phyloP scores from a whole-genome alignment of 2,329 filamentous ascomycete species.

The Verticillium longisporum region DNA sequence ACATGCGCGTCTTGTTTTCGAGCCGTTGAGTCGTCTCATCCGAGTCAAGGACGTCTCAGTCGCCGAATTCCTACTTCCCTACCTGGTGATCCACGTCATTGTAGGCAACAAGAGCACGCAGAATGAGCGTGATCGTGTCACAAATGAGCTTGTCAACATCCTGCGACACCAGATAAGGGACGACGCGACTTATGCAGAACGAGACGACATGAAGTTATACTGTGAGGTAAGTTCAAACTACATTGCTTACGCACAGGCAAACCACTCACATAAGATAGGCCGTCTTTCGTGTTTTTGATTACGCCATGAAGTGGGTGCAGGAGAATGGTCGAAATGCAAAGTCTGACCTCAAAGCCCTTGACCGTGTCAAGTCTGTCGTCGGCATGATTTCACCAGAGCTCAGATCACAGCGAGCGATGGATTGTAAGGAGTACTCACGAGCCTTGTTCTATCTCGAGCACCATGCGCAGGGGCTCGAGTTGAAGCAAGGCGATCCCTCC shows the following conservation, averaged over 20 bases:
- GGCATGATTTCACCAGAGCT: constrained; percentile 66
- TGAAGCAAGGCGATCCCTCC: constrained; percentile 35
- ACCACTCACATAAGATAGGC: constrained; percentile 44
- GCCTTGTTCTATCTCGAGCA: constrained; percentile 94
- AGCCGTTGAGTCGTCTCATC: constrained; percentile 74
- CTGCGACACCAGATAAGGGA: constrained; percentile 53
- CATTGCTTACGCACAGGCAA: too few species aligned
- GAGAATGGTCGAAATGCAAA: constrained; percentile 48
- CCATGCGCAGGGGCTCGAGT: constrained; percentile 56
- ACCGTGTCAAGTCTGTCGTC: constrained; percentile 43
- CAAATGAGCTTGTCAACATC: constrained; percentile 68
- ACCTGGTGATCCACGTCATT: constrained; percentile 75
- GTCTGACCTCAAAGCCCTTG: constrained; percentile 40
- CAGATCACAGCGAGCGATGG: constrained; percentile 74
- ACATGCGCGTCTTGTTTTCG: constrained; percentile 72
- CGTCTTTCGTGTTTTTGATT: constrained; percentile 86
- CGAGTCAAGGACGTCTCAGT: constrained; percentile 81
- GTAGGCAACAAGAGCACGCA: constrained; percentile 59
- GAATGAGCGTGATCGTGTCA: constrained; percentile 56
- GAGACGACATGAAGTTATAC: constrained; percentile 73
- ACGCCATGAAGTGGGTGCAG: constrained; percentile 84
- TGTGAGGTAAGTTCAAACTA: constrained; percentile 61
- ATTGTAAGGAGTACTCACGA: constrained; percentile 87
- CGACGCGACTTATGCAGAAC: constrained; percentile 50
- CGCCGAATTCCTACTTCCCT: constrained; percentile 82